Evolutionary conservation across 176 grass and related monocot species (phyloP).

Genomic region (Hordeum vulgare): MorexV3_pseudomolecules_assembly NC_058524.1:604825416-604825915

Average conservation of each 20-base stretch:
- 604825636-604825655: neutral
- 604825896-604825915: neutral
- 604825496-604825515: neutral
- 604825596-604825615: neutral
- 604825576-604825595: neutral
- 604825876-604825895: conserved; percentile 14
- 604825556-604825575: neutral
- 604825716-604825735: neutral
- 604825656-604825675: neutral
- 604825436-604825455: neutral
- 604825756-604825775: neutral
- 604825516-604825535: neutral
- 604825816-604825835: conserved; percentile 33
- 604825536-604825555: neutral
- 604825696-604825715: neutral
- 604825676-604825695: neutral
- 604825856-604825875: conserved; percentile 22
- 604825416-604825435: neutral
- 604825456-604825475: neutral
- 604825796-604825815: neutral
- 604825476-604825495: neutral
- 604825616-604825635: neutral
- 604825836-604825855: conserved; percentile 11
- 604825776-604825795: neutral
- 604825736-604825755: neutral